These are phyloP conservation scores for Gonium pectorale DNA, from an alignment of 139 green algal genomes.

Conservation along the genomic window DNA sequence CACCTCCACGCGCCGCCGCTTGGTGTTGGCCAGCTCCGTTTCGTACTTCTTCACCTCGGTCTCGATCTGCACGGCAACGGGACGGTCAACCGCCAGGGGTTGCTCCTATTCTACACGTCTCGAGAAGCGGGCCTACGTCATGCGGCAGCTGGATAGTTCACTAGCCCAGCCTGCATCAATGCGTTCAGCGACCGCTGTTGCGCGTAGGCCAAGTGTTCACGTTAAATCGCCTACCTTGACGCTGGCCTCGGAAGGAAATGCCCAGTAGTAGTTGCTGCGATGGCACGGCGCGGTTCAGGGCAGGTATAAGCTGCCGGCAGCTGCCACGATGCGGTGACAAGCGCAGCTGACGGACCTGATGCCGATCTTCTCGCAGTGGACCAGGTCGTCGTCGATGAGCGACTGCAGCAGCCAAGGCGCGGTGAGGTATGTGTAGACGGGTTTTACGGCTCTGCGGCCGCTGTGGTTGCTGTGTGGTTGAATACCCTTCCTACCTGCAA, in stretches of 20 bases:
- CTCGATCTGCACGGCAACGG: constrained; percentile 43
- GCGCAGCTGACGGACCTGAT: constrained; percentile 18
- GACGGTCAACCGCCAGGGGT: too few relatives aligned
- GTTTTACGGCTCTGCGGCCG: too few relatives aligned
- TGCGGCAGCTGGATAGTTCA: too few relatives aligned
- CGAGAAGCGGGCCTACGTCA: too few relatives aligned
- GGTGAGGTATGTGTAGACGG: not conserved
- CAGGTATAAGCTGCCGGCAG: not conserved
- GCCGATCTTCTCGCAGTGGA: constrained; percentile 86
- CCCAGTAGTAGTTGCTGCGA: constrained; percentile 85
- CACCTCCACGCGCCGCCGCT: not conserved
- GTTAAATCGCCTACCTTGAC: constrained; percentile 62
- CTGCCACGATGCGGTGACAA: not conserved
- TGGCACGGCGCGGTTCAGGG: not conserved
- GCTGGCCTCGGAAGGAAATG: constrained; percentile 78
- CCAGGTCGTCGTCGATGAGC: constrained; percentile 85
- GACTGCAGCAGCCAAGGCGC: constrained; percentile 39
- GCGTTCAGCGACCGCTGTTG: too few relatives aligned
- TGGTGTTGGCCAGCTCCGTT: not conserved
- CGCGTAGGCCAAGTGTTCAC: too few relatives aligned
- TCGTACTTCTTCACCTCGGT: constrained; percentile 53
- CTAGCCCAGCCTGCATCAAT: too few relatives aligned
- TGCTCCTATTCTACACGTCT: too few relatives aligned
- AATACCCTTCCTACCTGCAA: constrained; percentile 51
- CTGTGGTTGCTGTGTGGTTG: too few relatives aligned